These are phyloP conservation scores for Eucalyptus sideroxylon DNA, from an alignment of 345 rosid genomes.

Conservation along the genomic window DNA sequence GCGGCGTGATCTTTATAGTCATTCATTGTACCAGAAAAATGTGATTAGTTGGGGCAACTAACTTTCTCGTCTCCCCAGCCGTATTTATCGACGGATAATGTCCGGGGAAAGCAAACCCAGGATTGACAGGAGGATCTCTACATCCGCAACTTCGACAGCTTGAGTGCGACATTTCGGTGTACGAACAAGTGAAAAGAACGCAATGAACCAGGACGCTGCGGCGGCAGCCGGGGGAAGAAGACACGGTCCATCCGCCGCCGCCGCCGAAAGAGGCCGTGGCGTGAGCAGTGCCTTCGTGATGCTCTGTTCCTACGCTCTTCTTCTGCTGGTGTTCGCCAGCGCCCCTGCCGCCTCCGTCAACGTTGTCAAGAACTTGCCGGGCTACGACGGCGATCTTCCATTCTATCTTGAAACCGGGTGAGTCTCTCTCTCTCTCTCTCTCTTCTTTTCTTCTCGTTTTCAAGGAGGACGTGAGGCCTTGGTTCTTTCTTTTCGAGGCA, in stretches of 20 bases:
- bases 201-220: neutral
- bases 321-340: neutral
- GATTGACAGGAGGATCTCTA: accelerated
- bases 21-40: neutral
- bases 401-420: neutral
- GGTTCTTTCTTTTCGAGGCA: neutral
- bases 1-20: neutral
- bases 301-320: neutral
- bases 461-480: neutral
- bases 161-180: accelerated
- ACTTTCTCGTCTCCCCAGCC: neutral
- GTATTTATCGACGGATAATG: neutral
- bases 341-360: neutral
- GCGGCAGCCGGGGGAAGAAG: neutral
- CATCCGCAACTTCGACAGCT: neutral
- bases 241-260: neutral
- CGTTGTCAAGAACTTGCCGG: neutral
- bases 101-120: neutral
- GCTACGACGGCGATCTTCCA: neutral
- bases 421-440: neutral
- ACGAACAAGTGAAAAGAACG: neutral
- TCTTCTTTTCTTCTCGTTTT: neutral
- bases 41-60: neutral
- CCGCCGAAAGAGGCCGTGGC: neutral
- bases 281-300: no score